Conservation (phyloP, 768 basidiomycete species). For the Trametes cingulata region DNA sequence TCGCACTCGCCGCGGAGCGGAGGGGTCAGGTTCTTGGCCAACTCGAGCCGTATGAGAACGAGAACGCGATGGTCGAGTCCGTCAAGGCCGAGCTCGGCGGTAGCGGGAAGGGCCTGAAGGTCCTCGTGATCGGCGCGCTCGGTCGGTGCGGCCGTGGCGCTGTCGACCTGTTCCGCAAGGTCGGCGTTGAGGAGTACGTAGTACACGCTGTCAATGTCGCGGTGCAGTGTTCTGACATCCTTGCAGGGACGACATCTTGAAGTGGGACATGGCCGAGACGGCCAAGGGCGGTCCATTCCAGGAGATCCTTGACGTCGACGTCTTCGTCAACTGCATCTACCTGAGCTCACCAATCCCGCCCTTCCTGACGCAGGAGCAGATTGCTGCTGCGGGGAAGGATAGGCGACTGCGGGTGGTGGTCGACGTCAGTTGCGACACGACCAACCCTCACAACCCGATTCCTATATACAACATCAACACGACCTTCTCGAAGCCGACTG, state of each 20-base stretch:
- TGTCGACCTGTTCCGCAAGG: constrained; percentile 92
- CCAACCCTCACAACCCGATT: constrained; percentile 97
- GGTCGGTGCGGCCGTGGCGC: constrained; percentile 95
- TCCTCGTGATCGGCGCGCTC: constrained; percentile 93
- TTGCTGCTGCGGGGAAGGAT: constrained; percentile 65
- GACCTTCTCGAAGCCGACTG: constrained; percentile 89
- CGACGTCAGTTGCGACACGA: constrained; percentile 99
- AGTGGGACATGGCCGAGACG: constrained; percentile 98
- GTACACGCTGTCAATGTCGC: constrained; percentile 3
- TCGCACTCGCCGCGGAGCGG: constrained; percentile 72
- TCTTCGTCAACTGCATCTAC: constrained; percentile 99
- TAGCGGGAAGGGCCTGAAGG: constrained; percentile 73
- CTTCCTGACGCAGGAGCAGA: constrained; percentile 75
- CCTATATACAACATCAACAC: constrained; percentile 95
- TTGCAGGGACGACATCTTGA: constrained; percentile 83
- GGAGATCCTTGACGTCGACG: constrained; percentile 94
- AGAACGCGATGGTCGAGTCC: constrained; percentile 74
- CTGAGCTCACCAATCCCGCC: constrained; percentile 81
- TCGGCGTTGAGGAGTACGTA: constrained; percentile 90
- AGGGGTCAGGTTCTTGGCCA: constrained; percentile 60
- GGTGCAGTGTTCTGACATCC: background rate
- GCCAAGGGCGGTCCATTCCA: constrained; percentile 94
- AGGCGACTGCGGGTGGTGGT: constrained; percentile 82
- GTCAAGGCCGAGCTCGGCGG: constrained; percentile 69
- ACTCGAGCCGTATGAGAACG: constrained; percentile 82